Conservation (phyloP, 768 basidiomycete genomes). For the Suillus subluteus region DNA sequence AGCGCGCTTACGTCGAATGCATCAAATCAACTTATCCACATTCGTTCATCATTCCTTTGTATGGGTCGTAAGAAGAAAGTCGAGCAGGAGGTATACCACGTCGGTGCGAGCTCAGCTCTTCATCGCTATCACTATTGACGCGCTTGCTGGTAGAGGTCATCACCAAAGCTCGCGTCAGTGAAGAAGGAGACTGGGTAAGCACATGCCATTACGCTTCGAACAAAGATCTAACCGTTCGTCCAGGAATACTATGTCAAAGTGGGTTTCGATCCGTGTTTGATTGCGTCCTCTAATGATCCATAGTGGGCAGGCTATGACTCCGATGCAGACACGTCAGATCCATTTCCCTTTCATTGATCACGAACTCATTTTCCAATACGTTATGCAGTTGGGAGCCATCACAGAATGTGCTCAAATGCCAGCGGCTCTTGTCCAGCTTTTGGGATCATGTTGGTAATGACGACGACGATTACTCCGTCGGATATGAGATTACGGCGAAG, state of each 20-base stretch:
- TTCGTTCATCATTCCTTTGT: not conserved
- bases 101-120: constrained; percentile 40
- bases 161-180: constrained; percentile 55
- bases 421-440: constrained; percentile 63
- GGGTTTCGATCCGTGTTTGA: constrained; percentile 3
- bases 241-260: constrained; percentile 78
- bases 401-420: constrained; percentile 58
- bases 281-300: constrained; percentile 12
- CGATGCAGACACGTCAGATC: constrained; percentile 55
- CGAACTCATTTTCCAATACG: constrained; percentile 1
- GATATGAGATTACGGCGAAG: constrained; percentile 46
- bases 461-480: constrained; percentile 54
- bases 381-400: constrained; percentile 71
- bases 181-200: constrained; percentile 57
- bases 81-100: constrained; percentile 46
- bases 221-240: constrained; percentile 8
- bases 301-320: constrained; percentile 73
- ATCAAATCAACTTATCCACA: constrained; percentile 3
- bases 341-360: constrained; percentile 1
- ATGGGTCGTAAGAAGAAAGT: constrained; percentile 33
- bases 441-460: constrained; percentile 64
- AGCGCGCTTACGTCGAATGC: constrained; percentile 3
- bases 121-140: not conserved
- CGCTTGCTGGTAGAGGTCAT: constrained; percentile 54
- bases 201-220: not conserved